Evolutionary conservation across 768 basidiomycete species (phyloP).

Genomic region (Mycena galericulata): DNA sequence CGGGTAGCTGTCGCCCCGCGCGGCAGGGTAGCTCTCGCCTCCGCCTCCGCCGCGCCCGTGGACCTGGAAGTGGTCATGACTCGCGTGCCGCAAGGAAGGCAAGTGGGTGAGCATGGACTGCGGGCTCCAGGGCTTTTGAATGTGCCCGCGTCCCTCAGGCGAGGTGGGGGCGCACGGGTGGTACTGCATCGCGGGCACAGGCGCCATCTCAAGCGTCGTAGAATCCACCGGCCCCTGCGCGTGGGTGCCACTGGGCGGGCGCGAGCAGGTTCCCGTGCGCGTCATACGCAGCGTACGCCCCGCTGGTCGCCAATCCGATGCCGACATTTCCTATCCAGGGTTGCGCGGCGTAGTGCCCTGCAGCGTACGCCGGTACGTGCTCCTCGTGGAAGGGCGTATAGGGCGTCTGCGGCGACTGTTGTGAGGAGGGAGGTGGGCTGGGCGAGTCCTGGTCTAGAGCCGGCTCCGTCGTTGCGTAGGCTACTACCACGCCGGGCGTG

Average conservation of each 20-base stretch:
- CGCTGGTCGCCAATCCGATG: too few relatives aligned
- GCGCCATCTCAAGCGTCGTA: too few relatives aligned
- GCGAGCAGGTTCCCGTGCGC: background rate
- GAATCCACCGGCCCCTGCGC: background rate
- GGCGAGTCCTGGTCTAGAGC: background rate
- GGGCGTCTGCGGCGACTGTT: slow-evolving; percentile 10
- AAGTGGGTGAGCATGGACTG: background rate
- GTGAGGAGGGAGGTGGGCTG: background rate
- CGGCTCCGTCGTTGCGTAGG: background rate
- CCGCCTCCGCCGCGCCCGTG: too few relatives aligned
- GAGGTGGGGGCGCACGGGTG: background rate
- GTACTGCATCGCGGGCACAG: background rate
- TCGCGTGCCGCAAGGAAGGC: background rate
- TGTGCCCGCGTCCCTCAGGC: background rate
- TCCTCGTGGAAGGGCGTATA: slow-evolving; percentile 9
- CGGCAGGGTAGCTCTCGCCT: background rate
- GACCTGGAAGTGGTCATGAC: too few relatives aligned
- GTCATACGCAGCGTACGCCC: background rate
- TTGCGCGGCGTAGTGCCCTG: background rate
- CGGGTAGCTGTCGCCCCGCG: background rate
- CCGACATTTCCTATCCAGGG: too few relatives aligned
- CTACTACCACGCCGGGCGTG: background rate
- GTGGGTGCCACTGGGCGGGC: too few relatives aligned
- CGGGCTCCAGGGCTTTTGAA: background rate
- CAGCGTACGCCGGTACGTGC: background rate